A percentile compares a stretch with the other conserved stretches of the same genome.
phyloP scores from a whole-genome alignment of 2,329 filamentous ascomycete genomes.

The Fusarium sp. region DNA sequence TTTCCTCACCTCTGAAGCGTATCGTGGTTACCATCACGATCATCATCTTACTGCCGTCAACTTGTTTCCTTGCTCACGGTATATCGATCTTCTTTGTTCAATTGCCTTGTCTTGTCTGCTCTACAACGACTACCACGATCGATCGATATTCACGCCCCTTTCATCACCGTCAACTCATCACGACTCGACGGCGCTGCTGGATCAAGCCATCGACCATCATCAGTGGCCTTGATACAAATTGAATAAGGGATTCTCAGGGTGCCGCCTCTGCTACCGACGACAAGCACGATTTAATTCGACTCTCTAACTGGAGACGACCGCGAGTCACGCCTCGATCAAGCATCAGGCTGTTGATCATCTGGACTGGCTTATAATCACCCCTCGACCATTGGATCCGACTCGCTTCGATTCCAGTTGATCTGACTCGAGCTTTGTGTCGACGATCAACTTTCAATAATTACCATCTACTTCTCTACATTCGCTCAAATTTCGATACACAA shows the following conservation, averaged over 20 bases:
- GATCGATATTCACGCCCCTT: conserved; percentile 6
- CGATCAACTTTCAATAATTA: conserved; percentile 1
- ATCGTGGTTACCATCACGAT: conserved; percentile 37
- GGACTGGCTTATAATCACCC: background rate
- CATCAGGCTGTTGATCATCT: background rate
- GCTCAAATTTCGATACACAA: conserved; percentile 12
- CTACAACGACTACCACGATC: conserved; percentile 31
- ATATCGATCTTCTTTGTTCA: conserved; percentile 39
- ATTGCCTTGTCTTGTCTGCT: conserved; percentile 27
- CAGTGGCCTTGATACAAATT: background rate
- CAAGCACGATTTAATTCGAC: conserved; percentile 25
- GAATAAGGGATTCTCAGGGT: conserved; percentile 13
- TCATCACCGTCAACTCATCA: conserved; percentile 1
- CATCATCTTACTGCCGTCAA: conserved; percentile 39
- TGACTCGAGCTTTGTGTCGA: conserved; percentile 36
- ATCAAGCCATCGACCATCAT: conserved; percentile 20
- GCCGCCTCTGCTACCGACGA: background rate
- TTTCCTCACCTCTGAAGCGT: conserved; percentile 36
- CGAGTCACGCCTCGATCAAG: background rate
- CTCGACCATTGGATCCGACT: conserved; percentile 15
- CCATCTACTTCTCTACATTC: conserved; percentile 29
- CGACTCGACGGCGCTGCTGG: conserved; percentile 28
- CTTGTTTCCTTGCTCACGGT: conserved; percentile 31
- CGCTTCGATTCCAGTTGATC: conserved; percentile 45
- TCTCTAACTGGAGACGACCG: no score